These are phyloP conservation scores for Saccharomyces mikatae DNA, from an alignment of 805 yeast genomes.

Conservation along the genomic window DNA sequence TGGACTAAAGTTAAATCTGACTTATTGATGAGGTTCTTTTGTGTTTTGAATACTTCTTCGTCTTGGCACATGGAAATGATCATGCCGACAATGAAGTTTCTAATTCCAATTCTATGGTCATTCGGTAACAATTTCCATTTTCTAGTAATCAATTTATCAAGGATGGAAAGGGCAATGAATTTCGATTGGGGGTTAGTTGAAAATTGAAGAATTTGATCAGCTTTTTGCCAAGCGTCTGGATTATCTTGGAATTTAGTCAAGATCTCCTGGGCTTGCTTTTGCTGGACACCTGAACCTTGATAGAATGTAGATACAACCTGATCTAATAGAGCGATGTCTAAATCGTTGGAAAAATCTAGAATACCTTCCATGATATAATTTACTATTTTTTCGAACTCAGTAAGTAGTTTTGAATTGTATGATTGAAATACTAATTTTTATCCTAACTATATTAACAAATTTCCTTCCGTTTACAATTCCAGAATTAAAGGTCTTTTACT, in stretches of 20 bases:
- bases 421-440: neutral
- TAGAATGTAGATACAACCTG: constrained; percentile 79
- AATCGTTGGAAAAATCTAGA: constrained; percentile 76
- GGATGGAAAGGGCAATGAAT: constrained; percentile 81
- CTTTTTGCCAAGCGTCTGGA: constrained; percentile 92
- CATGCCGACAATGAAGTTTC: constrained; percentile 91
- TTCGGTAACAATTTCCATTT: constrained; percentile 90
- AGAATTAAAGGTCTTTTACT: neutral
- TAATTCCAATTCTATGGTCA: constrained; percentile 83
- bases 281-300: constrained; percentile 61
- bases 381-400: neutral
- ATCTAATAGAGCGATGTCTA: constrained; percentile 75
- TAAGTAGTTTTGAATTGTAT: neutral
- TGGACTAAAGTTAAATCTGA: constrained; percentile 91
- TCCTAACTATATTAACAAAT: neutral
- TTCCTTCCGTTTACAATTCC: neutral
- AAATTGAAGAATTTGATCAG: constrained; percentile 77
- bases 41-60: constrained; percentile 58
- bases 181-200: constrained; percentile 80
- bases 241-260: constrained; percentile 82
- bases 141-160: constrained; percentile 83
- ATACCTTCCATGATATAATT: constrained; percentile 61
- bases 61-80: constrained; percentile 84
- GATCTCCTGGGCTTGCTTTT: constrained; percentile 61
- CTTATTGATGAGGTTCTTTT: constrained; percentile 81